Evolutionary conservation across 1,284 basidiomycete genomes (phyloP).

Genomic region (Rhodotorula sp.): DNA sequence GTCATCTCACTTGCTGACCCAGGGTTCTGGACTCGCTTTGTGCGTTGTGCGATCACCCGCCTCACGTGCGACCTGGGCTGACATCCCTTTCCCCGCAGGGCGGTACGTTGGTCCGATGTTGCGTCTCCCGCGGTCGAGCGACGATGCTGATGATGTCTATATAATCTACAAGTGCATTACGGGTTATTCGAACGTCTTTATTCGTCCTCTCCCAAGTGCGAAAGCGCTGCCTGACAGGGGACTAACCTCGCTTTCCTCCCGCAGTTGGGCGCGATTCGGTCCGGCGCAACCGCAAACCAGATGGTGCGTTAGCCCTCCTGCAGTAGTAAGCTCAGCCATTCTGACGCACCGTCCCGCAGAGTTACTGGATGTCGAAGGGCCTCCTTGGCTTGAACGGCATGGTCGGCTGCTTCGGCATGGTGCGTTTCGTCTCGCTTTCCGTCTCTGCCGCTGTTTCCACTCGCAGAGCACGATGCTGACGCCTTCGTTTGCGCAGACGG

Average conservation of each 20-base stretch:
- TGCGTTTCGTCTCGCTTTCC: conserved; percentile 50
- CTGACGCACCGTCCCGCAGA: neutral
- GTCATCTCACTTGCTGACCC: conserved; percentile 55
- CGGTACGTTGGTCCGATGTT: too few relatives aligned
- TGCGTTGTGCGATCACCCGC: conserved; percentile 4
- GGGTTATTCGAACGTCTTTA: conserved; percentile 52
- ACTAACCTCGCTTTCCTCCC: neutral
- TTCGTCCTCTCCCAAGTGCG: too few relatives aligned
- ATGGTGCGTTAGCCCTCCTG: conserved; percentile 27
- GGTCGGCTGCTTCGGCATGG: conserved; percentile 60
- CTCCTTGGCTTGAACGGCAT: conserved; percentile 57
- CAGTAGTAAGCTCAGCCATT: too few relatives aligned
- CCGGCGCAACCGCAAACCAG: conserved; percentile 42
- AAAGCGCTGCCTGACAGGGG: too few relatives aligned
- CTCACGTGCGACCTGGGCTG: too few relatives aligned
- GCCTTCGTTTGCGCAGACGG: neutral
- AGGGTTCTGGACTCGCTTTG: conserved; percentile 56
- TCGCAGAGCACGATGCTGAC: conserved; percentile 33
- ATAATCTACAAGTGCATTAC: conserved; percentile 51
- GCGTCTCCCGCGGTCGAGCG: too few relatives aligned
- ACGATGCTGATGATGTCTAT: too few relatives aligned
- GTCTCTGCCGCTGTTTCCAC: neutral
- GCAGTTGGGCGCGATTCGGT: neutral
- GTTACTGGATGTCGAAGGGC: conserved; percentile 59
- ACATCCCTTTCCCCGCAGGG: too few relatives aligned